Evolutionary conservation across 2,329 filamentous ascomycete species (phyloP), one percentile per base, ranked within the genome.

Genomic region (Penicillium sp.): DNA sequence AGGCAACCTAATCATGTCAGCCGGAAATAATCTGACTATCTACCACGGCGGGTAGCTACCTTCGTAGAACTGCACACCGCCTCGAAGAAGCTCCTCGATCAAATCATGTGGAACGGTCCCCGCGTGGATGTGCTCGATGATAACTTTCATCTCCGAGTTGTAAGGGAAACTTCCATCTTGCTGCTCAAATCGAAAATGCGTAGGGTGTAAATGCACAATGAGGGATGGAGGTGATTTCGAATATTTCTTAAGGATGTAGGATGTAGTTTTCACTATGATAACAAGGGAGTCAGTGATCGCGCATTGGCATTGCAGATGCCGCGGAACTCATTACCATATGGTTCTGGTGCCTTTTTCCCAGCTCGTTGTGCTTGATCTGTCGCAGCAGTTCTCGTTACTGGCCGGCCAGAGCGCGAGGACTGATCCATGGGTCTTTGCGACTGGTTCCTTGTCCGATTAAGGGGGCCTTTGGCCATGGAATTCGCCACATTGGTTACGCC

Each of bases 161-260:
- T 97, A 97, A 5, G 84, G 82, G 65, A 96, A 97, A 69, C 89
- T 93, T 67, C 92, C 90, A 72, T 96, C 91, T 73, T 97, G 93
- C 65, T 91, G 86, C 64, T 97, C 93, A 75, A 99, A 96, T 54
- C 89, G 85, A 70, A 96, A 97, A 74, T 96, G 88, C 4, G 84
- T 91, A 9, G 86, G 81, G 69, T 97, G 87, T 30, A 99, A 79
- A 70, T 97, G 92, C 23, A 99, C 79, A 47, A 93, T 85, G 23
- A 99, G 79, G 4, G 93, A 97, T 0, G 94, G 92, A 8, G 87
- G 84, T 47, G 81, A 81, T 66, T 82, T 84, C 38, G 78, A 80
- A 73, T 88, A 91, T 74, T 92, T 96, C 64, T 84, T 86, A n/a
- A 97, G 79, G 44, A 97, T 91, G 65, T 94, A 90, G 13, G 82